Evolutionary conservation across 768 basidiomycete species (phyloP).

Genomic region (Hygrophoropsis aurantiaca): DNA sequence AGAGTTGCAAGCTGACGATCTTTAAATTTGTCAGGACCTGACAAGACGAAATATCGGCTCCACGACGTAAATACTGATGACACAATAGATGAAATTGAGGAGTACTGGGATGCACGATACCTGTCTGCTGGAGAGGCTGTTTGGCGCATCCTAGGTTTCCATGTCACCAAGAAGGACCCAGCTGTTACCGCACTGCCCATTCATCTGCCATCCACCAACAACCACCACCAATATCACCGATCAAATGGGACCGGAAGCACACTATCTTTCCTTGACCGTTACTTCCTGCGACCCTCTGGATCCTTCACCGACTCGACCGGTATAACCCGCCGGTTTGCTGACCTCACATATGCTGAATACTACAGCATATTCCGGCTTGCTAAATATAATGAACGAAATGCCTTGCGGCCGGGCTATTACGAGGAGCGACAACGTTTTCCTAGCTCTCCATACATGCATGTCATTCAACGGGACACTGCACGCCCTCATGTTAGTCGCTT

Average conservation of each 20-base stretch:
- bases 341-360: background rate
- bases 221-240: slow-evolving; percentile 23
- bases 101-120: slow-evolving; percentile 34
- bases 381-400: too few relatives aligned
- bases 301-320: too few relatives aligned
- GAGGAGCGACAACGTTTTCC: too few relatives aligned
- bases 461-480: too few relatives aligned
- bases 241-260: background rate
- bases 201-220: slow-evolving; percentile 21
- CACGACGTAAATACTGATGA: too few relatives aligned
- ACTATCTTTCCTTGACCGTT: slow-evolving; percentile 16
- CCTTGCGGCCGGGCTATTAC: too few relatives aligned
- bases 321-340: too few relatives aligned
- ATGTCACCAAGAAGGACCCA: slow-evolving; percentile 34
- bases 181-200: slow-evolving; percentile 32
- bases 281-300: too few relatives aligned
- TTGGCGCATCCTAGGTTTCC: slow-evolving; percentile 36
- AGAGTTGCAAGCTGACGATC: too few relatives aligned
- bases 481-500: slow-evolving; percentile 27
- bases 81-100: slow-evolving; percentile 33
- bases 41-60: slow-evolving; percentile 9
- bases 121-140: slow-evolving; percentile 34
- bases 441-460: too few relatives aligned
- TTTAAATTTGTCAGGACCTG: too few relatives aligned
- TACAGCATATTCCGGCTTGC: too few relatives aligned